Base-by-base conservation (phyloP, 139 green algal genomes). In the Tetradesmus lagerheimii region DNA sequence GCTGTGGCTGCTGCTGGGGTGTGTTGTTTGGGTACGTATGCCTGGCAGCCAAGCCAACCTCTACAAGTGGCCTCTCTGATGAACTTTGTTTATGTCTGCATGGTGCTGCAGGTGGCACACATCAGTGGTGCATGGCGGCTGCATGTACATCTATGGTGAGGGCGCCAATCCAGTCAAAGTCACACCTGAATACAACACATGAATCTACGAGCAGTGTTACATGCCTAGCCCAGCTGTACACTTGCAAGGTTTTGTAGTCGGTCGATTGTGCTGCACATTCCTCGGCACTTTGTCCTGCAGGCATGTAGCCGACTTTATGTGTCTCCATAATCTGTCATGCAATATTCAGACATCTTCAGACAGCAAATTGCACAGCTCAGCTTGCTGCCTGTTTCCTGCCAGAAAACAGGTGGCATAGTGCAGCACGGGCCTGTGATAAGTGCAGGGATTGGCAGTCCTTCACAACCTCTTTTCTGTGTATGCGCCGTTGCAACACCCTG, bases 61-160 rank as follows among this genome's bases (percentile, higher is more conserved):
- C 27, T 12, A 12, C n/a, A 25, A n/a, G 3, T n/a, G 18, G 14
- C 57, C 57, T n/a, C 5, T 18, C 23, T 79, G 71, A n/a, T 79
- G 71, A n/a, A 12, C 23, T 2, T 34, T n/a, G 23, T 45, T 25
- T 9, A 15, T 29, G 12, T n/a, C 29, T 82, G 76, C 37, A 16
- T 45, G 67, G 76, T 15, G 62, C 76, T 87, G 82, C 53, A 87
- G 64, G 57, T 89, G 64, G 84, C 84, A 81, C 43, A 74, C 84
- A 18, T n/a, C 84, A 71, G 66, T 34, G 25, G 66, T 66, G 39
- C 37, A 66, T 67, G 66, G 35, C 37, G 66, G 43, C 27, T 43
- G 37, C 38, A 82, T 81, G 84, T 66, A 81, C 41, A 29, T 82
- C 0, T 81, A 82, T 11, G 84, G 84, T 89, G 53, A 35, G n/a